phyloP scores from a whole-genome alignment of 768 basidiomycete genomes.

The button mushroom (Agaricus bisporus) region DNA sequence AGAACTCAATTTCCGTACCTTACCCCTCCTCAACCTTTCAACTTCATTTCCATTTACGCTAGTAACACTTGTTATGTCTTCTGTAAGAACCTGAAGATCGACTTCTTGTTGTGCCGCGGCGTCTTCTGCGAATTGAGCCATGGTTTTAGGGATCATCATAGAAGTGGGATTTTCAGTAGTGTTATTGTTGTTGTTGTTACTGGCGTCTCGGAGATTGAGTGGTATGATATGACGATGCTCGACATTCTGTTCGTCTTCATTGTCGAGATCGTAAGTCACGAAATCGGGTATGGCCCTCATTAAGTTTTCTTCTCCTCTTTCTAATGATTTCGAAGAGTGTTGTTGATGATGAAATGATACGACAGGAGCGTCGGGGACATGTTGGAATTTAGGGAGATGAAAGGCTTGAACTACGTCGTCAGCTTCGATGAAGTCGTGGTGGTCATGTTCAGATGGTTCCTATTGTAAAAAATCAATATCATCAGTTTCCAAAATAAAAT shows the following conservation, averaged over 20 bases:
- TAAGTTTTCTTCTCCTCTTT: too few relatives aligned
- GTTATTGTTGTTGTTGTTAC: neutral
- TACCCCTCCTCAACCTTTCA: neutral
- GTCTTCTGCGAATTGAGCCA: slow-evolving; percentile 7
- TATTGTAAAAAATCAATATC: neutral
- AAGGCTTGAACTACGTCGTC: slow-evolving; percentile 73
- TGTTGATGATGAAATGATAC: neutral
- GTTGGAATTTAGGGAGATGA: slow-evolving; percentile 57
- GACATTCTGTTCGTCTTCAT: neutral
- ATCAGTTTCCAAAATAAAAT: too few relatives aligned
- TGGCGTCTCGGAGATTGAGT: neutral
- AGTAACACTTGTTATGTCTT: too few relatives aligned
- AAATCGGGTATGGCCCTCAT: slow-evolving; percentile 15
- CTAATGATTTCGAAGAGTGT: slow-evolving; percentile 1
- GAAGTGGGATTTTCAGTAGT: neutral
- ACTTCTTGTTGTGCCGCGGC: neutral
- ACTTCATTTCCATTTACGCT: neutral
- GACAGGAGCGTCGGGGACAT: slow-evolving; percentile 20
- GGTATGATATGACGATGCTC: too few relatives aligned
- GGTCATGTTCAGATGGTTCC: slow-evolving; percentile 20
- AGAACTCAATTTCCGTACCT: neutral
- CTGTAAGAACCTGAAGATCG: too few relatives aligned
- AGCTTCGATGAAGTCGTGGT: slow-evolving; percentile 65
- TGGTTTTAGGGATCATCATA: slow-evolving; percentile 1
- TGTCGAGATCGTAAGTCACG: slow-evolving; percentile 29